A percentile compares a stretch with the other conserved stretches of the same genome.
Evolutionary conservation across 2,329 filamentous ascomycete genomes (phyloP).

Genomic region (Venturia carpophila): DNA sequence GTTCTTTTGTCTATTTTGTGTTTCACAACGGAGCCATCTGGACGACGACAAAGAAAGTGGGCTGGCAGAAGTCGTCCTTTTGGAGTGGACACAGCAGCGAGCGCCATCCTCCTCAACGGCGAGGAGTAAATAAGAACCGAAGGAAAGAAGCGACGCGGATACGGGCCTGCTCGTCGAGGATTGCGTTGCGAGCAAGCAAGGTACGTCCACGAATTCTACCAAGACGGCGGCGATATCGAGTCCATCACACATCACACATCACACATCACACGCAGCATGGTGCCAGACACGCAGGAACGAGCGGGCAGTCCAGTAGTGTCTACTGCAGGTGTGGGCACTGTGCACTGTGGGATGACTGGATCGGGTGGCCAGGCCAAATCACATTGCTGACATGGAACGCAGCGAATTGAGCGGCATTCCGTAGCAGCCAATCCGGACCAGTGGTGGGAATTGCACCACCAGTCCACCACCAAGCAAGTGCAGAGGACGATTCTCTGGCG

Average conservation of each 20-base stretch:
- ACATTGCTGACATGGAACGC: constrained; percentile 12
- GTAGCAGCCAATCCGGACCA: constrained; percentile 1
- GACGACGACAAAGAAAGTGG: neutral
- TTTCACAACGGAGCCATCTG: neutral
- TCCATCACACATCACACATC: neutral
- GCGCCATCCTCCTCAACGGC: neutral
- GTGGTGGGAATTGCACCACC: neutral
- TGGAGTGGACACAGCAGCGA: neutral
- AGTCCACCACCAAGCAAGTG: too few relatives aligned
- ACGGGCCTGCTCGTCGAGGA: too few relatives aligned
- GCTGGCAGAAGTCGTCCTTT: neutral
- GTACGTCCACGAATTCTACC: neutral
- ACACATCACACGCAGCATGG: neutral
- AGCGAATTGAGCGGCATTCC: constrained; percentile 7
- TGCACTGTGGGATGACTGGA: neutral
- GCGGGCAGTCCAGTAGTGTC: neutral
- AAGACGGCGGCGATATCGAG: neutral
- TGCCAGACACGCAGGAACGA: constrained; percentile 4
- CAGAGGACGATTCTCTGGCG: neutral
- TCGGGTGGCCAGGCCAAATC: neutral
- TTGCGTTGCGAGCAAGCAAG: neutral
- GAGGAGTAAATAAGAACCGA: neutral
- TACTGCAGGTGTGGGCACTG: neutral
- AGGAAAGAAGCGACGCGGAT: neutral
- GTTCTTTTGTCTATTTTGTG: neutral